Percentiles rank a stretch among this genome's conserved stretches.
Evolutionary conservation across 176 grass and related monocot genomes (phyloP).

Genomic region (Thinopyrum elongatum): DNA sequence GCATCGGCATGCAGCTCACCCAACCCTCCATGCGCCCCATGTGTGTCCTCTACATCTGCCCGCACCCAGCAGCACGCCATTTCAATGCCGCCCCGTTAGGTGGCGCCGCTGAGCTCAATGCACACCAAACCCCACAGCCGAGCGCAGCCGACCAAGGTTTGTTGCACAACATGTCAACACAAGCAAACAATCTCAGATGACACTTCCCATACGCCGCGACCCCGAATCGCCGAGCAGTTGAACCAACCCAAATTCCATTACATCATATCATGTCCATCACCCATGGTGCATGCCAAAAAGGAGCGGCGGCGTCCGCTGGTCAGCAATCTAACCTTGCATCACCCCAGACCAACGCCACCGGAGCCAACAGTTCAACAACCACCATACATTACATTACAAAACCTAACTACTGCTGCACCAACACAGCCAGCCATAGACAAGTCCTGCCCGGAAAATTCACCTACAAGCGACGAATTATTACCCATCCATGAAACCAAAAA

Average conservation of each 20-base stretch:
- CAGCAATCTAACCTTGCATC: conserved; percentile 50
- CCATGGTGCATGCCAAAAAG: conserved; percentile 19
- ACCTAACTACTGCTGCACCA: not conserved
- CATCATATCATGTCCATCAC: not conserved
- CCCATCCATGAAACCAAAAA: conserved; percentile 36
- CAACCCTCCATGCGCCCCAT: not conserved
- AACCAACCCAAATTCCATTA: conserved; percentile 17
- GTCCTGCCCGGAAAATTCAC: conserved; percentile 11
- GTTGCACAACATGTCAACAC: not conserved
- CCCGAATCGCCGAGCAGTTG: not conserved
- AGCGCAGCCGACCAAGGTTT: too few relatives aligned
- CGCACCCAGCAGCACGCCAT: not conserved
- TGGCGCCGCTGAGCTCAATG: not conserved
- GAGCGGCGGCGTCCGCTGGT: conserved; percentile 24
- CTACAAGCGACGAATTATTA: conserved; percentile 54
- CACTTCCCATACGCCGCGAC: too few relatives aligned
- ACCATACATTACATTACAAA: conserved; percentile 19
- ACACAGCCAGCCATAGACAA: not conserved
- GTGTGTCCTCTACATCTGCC: not conserved
- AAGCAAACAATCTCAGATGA: not conserved
- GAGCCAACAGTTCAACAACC: conserved; percentile 28
- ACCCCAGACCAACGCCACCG: conserved; percentile 37
- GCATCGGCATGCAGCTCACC: not conserved
- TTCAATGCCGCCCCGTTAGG: conserved; percentile 13
- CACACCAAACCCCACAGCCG: not conserved